Evolutionary conservation across 179 eudicot genomes (phyloP).

Genomic region (Kewa caespitosa): DNA sequence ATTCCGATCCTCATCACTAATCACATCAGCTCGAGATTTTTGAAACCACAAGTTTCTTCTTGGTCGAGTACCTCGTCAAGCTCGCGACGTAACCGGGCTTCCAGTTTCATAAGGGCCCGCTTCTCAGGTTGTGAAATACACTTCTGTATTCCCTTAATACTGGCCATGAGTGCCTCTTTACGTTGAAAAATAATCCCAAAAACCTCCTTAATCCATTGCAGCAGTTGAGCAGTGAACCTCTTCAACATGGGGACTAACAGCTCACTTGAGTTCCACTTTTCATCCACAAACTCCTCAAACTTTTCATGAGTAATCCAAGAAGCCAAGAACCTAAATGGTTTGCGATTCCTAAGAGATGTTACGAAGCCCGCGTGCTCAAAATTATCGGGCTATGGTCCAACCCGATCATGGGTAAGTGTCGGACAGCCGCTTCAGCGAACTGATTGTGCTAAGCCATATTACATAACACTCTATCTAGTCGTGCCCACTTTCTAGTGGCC

Average conservation of each 20-base stretch:
- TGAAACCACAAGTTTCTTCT: background rate
- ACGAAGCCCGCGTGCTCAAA: background rate
- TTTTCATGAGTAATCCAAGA: background rate
- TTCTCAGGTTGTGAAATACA: no score
- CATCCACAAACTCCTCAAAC: background rate
- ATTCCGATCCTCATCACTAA: background rate
- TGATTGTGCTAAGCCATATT: no score
- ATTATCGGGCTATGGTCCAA: background rate
- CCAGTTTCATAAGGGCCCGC: background rate
- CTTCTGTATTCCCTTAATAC: background rate
- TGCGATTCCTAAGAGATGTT: background rate
- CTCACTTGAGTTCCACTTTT: background rate
- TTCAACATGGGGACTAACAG: background rate
- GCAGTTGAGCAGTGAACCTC: background rate
- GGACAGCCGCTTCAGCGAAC: background rate
- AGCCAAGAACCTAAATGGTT: background rate
- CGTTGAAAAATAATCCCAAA: background rate
- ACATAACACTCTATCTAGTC: no score
- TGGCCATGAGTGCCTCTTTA: background rate
- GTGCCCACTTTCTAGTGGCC: no score
- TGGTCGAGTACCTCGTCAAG: background rate
- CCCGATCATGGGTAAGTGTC: background rate
- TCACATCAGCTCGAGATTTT: background rate
- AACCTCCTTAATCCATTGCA: background rate
- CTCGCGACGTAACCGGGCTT: background rate